Evolutionary conservation across 2,329 filamentous ascomycete species (phyloP).

Genomic region (Cordyceps javanica): DNA sequence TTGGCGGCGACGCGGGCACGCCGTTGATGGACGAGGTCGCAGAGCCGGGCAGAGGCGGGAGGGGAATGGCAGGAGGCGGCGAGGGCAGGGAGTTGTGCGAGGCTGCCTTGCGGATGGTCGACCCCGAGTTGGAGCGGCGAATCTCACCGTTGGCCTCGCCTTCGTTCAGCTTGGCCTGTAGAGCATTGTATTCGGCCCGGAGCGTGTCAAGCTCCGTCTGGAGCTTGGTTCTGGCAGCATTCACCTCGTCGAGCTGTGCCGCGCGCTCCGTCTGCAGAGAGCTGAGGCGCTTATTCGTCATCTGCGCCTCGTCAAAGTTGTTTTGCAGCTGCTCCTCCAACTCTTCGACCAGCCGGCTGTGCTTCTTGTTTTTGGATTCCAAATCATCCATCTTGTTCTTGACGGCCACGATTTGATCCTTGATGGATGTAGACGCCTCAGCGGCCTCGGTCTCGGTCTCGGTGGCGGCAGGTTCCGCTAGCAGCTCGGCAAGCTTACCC

Average conservation of each 20-base stretch:
- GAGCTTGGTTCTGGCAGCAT: constrained; percentile 53
- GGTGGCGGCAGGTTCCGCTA: constrained; percentile 34
- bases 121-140: constrained; percentile 56
- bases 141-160: constrained; percentile 33
- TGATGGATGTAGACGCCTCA: constrained; percentile 40
- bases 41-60: constrained; percentile 75
- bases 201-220: constrained; percentile 61
- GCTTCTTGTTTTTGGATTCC: constrained; percentile 74
- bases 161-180: constrained; percentile 57
- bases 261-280: constrained; percentile 70
- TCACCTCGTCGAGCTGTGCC: constrained; percentile 72
- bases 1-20: constrained; percentile 47
- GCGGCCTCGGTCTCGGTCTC: constrained; percentile 36
- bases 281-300: constrained; percentile 78
- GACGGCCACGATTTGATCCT: constrained; percentile 54
- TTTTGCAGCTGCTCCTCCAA: constrained; percentile 92
- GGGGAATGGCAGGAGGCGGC: constrained; percentile 89
- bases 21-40: constrained; percentile 40
- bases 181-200: constrained; percentile 55
- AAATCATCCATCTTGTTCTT: constrained; percentile 60
- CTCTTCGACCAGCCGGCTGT: constrained; percentile 85
- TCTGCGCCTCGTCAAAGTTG: constrained; percentile 90
- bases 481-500: constrained; percentile 44
- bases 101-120: constrained; percentile 75
- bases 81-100: constrained; percentile 83